Evolutionary conservation across 768 basidiomycete genomes (phyloP).

Genomic region (Kwoniella sp.): DNA sequence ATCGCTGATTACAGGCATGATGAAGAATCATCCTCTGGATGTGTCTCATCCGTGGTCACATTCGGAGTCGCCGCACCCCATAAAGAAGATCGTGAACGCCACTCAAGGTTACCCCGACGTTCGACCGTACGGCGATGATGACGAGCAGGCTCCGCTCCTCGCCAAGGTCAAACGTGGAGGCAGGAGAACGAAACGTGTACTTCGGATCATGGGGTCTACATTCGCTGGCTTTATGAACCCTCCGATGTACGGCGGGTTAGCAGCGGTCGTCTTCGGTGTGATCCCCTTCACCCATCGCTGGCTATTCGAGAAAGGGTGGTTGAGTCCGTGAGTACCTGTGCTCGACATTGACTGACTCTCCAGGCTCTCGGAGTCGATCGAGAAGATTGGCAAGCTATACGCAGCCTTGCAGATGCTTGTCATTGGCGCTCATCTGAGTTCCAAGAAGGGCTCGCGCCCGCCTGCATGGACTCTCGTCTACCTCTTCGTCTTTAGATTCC

Average conservation of each 20-base stretch:
- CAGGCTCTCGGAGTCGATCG: slow-evolving; percentile 25
- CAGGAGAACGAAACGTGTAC: slow-evolving; percentile 9
- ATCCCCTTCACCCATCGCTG: slow-evolving; percentile 34
- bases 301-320: slow-evolving; percentile 33
- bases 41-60: slow-evolving; percentile 17
- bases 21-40: slow-evolving; percentile 14
- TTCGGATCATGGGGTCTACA: slow-evolving; percentile 5
- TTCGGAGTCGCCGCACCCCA: slow-evolving; percentile 26
- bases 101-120: slow-evolving; percentile 24
- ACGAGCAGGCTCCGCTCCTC: slow-evolving; percentile 35
- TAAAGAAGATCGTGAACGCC: slow-evolving; percentile 11
- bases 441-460: slow-evolving; percentile 29
- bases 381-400: slow-evolving; percentile 43
- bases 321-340: slow-evolving; percentile 28
- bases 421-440: slow-evolving; percentile 43
- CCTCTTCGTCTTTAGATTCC: slow-evolving; percentile 45
- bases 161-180: slow-evolving; percentile 22
- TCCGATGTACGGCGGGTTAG: slow-evolving; percentile 43
- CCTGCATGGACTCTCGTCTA: slow-evolving; percentile 32
- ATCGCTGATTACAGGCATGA: slow-evolving; percentile 15
- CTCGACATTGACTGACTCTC: slow-evolving; percentile 6
- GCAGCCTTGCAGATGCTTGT: slow-evolving; percentile 46
- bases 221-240: slow-evolving; percentile 40
- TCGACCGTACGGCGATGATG: slow-evolving; percentile 26
- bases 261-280: slow-evolving; percentile 40